Evolutionary conservation across 345 rosid genomes (phyloP).

Genomic region (Heritiera littoralis): DNA sequence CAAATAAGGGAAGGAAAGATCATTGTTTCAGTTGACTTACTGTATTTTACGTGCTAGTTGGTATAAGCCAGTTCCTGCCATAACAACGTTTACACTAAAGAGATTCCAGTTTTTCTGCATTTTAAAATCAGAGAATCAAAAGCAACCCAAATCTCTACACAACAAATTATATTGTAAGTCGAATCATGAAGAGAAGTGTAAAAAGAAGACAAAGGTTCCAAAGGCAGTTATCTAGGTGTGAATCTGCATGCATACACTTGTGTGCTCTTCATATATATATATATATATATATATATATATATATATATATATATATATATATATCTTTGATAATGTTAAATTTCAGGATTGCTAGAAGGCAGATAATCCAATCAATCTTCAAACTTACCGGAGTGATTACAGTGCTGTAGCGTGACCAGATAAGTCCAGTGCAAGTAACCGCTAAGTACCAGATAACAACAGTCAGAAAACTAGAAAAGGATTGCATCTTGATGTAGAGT

Average conservation of each 20-base stretch:
- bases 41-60: conserved; percentile 78
- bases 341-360: neutral
- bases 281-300: too few relatives aligned
- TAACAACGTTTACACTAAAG: conserved; percentile 77
- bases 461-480: conserved; percentile 22
- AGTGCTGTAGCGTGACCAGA: conserved; percentile 28
- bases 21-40: conserved; percentile 43
- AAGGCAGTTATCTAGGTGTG: neutral
- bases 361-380: neutral
- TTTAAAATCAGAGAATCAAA: conserved; percentile 20
- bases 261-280: neutral
- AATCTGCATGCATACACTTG: neutral
- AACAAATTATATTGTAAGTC: neutral
- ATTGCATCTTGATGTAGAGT: conserved; percentile 6
- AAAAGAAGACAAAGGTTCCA: neutral
- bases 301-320: neutral
- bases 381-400: conserved; percentile 83
- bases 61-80: conserved; percentile 84
- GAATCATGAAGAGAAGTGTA: neutral
- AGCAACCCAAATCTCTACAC: neutral
- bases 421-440: conserved; percentile 19
- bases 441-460: conserved; percentile 17
- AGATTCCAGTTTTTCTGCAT: conserved; percentile 97
- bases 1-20: neutral
- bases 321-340: neutral